Percentiles rank a stretch among this genome's conserved stretches.
phyloP scores from a whole-genome alignment of 208 protist genomes.

The Blechomonas ayalai region DNA sequence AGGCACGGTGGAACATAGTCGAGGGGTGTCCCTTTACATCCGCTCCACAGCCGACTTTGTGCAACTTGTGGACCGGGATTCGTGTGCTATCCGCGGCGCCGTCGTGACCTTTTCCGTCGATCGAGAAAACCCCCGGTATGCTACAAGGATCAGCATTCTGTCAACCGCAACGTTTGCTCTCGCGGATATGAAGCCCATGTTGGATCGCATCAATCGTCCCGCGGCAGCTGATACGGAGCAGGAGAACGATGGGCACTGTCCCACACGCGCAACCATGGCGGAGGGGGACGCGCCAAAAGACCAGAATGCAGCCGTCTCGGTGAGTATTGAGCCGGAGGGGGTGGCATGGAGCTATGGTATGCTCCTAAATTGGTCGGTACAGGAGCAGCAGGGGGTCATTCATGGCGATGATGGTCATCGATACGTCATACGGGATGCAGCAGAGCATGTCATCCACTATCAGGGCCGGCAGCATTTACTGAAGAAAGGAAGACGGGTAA shows the following conservation, averaged over 20 bases:
- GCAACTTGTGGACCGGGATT: slow-evolving; percentile 61
- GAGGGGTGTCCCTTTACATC: slow-evolving; percentile 65
- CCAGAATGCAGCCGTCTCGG: slow-evolving; percentile 1
- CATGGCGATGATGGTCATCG: slow-evolving; percentile 50
- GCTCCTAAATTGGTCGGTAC: slow-evolving; percentile 60
- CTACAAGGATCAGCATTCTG: slow-evolving; percentile 51
- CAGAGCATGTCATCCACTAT: slow-evolving; percentile 67
- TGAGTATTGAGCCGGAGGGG: slow-evolving; percentile 23
- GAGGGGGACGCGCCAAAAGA: slow-evolving; percentile 8
- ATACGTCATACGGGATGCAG: slow-evolving; percentile 77
- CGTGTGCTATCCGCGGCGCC: slow-evolving; percentile 60
- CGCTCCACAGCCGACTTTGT: slow-evolving; percentile 63
- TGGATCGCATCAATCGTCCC: slow-evolving; percentile 16
- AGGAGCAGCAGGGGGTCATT: slow-evolving; percentile 81
- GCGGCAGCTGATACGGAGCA: not conserved
- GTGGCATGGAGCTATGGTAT: slow-evolving; percentile 52
- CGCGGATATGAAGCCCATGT: slow-evolving; percentile 34
- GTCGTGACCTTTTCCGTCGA: slow-evolving; percentile 70
- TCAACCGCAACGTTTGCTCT: slow-evolving; percentile 36
- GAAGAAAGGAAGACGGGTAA: slow-evolving; percentile 56
- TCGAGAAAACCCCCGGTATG: slow-evolving; percentile 32
- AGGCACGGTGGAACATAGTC: slow-evolving; percentile 65
- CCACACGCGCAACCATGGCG: no score
- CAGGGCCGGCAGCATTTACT: slow-evolving; percentile 24
- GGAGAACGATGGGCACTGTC: no score